A percentile compares a stretch with the other conserved stretches of the same genome.
These are phyloP conservation scores for Penicillium bialowiezense DNA, from an alignment of 495 filamentous ascomycete species.

Conservation along the genomic window DNA sequence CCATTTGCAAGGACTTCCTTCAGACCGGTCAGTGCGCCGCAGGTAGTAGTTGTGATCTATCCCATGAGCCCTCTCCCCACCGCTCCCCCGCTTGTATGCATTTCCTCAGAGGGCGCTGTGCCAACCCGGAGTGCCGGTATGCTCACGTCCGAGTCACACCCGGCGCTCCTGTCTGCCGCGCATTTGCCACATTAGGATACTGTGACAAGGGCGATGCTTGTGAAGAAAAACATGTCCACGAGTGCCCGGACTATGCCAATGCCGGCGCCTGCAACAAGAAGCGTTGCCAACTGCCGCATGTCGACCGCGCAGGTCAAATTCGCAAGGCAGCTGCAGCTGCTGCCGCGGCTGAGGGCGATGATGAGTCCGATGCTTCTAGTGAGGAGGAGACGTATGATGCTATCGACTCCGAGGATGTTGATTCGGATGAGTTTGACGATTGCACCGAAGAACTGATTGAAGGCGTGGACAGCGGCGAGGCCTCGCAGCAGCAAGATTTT, in stretches of 20 bases:
- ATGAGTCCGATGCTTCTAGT: conserved; percentile 76
- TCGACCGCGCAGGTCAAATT: conserved; percentile 77
- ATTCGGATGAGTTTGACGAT: conserved; percentile 83
- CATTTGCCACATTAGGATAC: conserved; percentile 85
- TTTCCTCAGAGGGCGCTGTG: conserved; percentile 87
- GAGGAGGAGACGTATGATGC: conserved; percentile 75
- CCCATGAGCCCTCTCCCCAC: conserved; percentile 83
- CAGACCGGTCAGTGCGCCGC: conserved; percentile 73
- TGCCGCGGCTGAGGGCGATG: conserved; percentile 44
- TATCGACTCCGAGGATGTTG: conserved; percentile 81
- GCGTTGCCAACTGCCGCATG: conserved; percentile 81
- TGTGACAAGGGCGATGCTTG: conserved; percentile 82
- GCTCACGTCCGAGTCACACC: conserved; percentile 81
- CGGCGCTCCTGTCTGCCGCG: conserved; percentile 75
- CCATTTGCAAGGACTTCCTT: conserved; percentile 86
- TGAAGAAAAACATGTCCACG: conserved; percentile 77
- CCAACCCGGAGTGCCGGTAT: conserved; percentile 85
- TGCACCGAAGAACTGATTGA: conserved; percentile 50
- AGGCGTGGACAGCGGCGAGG: conserved; percentile 47
- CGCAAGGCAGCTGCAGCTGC: conserved; percentile 51
- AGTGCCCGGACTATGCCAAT: conserved; percentile 96
- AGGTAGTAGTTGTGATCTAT: conserved; percentile 86
- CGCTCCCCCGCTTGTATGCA: conserved; percentile 85
- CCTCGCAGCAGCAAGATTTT: conserved; percentile 67
- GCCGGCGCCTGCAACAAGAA: conserved; percentile 77